Evolutionary conservation across 352 stramenopile species (phyloP).

Genomic region (Phytopythium ostracodes): DNA sequence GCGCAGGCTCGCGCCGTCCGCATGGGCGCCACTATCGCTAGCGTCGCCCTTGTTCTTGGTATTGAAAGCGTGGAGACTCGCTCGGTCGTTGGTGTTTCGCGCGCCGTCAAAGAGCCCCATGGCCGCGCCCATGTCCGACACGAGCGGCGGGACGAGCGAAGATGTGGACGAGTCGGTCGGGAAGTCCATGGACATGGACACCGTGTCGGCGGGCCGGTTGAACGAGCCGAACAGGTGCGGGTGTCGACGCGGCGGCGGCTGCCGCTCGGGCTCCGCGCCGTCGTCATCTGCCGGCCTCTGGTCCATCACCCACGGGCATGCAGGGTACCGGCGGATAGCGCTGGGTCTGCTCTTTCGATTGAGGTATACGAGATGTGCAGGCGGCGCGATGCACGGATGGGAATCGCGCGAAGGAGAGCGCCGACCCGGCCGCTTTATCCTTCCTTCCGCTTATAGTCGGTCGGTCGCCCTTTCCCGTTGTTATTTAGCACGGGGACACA

Average conservation of each 20-base stretch:
- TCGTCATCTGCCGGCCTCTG: slow-evolving; percentile 2
- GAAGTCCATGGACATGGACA: slow-evolving; percentile 13
- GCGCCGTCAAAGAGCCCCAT: slow-evolving; percentile 14
- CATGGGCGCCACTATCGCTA: slow-evolving; percentile 17
- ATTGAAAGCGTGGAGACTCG: background rate
- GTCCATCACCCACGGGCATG: slow-evolving; percentile 2
- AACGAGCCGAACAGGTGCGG: slow-evolving; percentile 1
- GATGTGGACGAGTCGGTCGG: slow-evolving; percentile 16
- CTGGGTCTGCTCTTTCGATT: background rate
- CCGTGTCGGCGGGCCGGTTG: background rate
- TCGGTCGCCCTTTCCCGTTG: background rate
- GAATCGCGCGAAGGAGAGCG: background rate
- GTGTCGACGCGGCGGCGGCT: background rate
- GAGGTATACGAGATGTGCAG: background rate
- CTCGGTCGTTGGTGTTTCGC: background rate
- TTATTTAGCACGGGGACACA: background rate
- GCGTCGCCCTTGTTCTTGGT: slow-evolving; percentile 18
- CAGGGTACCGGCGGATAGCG: background rate
- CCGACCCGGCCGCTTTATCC: background rate
- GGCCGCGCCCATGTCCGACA: slow-evolving; percentile 15
- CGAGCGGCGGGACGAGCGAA: slow-evolving; percentile 17
- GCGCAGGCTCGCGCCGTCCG: slow-evolving; percentile 13
- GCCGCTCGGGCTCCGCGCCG: slow-evolving; percentile 1
- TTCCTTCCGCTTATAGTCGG: background rate
- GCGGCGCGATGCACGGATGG: background rate